These are phyloP conservation scores for Pelargonium citronellum DNA, from an alignment of 441 rosid genomes.

Conservation along the genomic window DNA sequence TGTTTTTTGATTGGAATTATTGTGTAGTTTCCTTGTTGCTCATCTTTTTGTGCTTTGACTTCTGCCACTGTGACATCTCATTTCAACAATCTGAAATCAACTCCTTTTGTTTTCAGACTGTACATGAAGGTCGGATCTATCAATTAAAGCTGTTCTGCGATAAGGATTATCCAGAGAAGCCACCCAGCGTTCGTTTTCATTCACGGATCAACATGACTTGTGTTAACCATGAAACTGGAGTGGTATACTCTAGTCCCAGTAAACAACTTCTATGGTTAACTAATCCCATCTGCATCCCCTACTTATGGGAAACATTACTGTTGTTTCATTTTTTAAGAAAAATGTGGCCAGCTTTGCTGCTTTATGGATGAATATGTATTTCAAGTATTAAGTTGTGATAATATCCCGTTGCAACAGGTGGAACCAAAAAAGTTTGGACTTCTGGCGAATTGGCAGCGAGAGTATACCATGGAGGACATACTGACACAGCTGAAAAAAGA, in stretches of 20 bases:
- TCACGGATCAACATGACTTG: constrained; percentile 89
- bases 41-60: not conserved
- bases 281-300: not conserved
- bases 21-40: not conserved
- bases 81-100: constrained; percentile 7
- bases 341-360: not conserved
- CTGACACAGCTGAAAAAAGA: constrained; percentile 93
- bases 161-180: constrained; percentile 97
- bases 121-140: constrained; percentile 91
- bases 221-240: constrained; percentile 93
- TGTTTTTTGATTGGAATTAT: not conserved
- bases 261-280: not conserved
- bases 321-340: not conserved
- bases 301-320: not conserved
- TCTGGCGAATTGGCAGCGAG: constrained; percentile 92
- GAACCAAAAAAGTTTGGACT: constrained; percentile 83
- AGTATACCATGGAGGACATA: constrained; percentile 92
- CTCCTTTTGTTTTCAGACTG: constrained; percentile 49
- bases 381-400: constrained; percentile 13
- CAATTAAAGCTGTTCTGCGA: constrained; percentile 97
- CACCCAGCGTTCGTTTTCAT: constrained; percentile 88
- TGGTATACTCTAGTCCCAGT: constrained; percentile 37
- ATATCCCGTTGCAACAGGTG: constrained; percentile 44
- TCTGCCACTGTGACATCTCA: not conserved
- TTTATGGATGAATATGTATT: not conserved